Evolutionary conservation across 345 rosid species (phyloP).

Genomic region (Citrus trifoliata): DNA sequence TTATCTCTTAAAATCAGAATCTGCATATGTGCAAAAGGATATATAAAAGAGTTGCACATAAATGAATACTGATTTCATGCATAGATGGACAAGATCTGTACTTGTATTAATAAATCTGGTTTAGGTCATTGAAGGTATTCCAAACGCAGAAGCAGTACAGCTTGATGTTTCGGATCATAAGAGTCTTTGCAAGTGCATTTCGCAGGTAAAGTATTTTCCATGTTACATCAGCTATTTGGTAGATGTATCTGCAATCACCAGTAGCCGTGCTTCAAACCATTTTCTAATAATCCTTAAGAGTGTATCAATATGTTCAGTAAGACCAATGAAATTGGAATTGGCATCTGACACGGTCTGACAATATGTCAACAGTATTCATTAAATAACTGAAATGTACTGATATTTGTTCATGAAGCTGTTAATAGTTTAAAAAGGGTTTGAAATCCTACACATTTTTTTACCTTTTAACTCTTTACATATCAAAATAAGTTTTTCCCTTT

Average conservation of each 20-base stretch:
- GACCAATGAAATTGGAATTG: not conserved
- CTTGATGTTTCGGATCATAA: constrained; percentile 69
- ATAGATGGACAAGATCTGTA: constrained; percentile 8
- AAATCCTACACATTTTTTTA: not conserved
- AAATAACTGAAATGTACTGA: not conserved
- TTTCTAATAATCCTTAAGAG: not conserved
- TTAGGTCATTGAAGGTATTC: constrained; percentile 73
- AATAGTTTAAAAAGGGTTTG: not conserved
- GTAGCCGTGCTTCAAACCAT: not conserved
- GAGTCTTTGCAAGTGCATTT: constrained; percentile 59
- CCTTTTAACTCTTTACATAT: not conserved
- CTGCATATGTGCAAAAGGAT: not conserved
- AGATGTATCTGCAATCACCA: not conserved
- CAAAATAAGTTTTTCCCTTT: not conserved
- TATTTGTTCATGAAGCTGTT: not conserved
- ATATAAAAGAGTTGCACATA: not conserved
- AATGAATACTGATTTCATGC: not conserved
- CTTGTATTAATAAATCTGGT: constrained; percentile 12
- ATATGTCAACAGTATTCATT: not conserved
- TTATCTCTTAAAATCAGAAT: not conserved
- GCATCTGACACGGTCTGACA: not conserved
- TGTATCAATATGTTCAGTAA: not conserved
- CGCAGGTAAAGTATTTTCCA: constrained; percentile 49
- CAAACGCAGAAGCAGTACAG: constrained; percentile 69
- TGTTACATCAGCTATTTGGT: not conserved